Conservation (phyloP, 1,139 yeast genomes). For the Candida sp. region DNA sequence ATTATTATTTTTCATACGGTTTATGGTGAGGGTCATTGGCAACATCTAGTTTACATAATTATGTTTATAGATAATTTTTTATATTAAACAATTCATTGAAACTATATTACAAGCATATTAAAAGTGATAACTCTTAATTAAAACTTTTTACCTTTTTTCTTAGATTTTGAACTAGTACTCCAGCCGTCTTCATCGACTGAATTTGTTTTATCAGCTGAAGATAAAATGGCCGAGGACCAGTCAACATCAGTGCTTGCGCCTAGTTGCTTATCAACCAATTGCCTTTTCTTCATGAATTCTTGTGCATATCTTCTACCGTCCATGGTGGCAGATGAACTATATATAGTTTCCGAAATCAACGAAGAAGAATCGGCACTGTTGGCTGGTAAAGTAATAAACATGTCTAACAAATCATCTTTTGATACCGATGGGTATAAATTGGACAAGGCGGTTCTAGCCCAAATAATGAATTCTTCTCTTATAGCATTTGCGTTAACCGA, state of each 20-base stretch:
- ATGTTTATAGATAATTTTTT: background rate
- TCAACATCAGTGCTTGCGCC: conserved; percentile 51
- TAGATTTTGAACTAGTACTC: conserved; percentile 50
- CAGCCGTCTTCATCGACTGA: conserved; percentile 74
- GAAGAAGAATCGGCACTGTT: conserved; percentile 66
- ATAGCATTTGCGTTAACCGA: conserved; percentile 26
- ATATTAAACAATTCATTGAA: background rate
- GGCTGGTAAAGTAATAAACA: conserved; percentile 76
- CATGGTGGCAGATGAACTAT: conserved; percentile 86
- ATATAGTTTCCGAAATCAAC: conserved; percentile 89
- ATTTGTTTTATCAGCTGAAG: conserved; percentile 43
- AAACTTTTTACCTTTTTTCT: conserved; percentile 47
- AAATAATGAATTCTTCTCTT: conserved; percentile 69
- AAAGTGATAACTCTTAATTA: conserved; percentile 1
- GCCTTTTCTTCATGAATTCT: conserved; percentile 81
- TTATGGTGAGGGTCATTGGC: background rate
- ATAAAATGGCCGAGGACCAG: conserved; percentile 63
- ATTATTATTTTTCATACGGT: too few species aligned
- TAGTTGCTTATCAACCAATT: conserved; percentile 60
- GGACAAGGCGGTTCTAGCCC: conserved; percentile 80
- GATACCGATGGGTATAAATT: conserved; percentile 74
- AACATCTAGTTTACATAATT: background rate
- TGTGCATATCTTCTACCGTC: conserved; percentile 94
- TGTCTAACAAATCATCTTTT: conserved; percentile 71
- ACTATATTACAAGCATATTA: background rate